Percentiles rank a stretch among this genome's conserved stretches.
Conservation (phyloP, 169 alveolate species). For the Cyclospora cayetanensis region DNA sequence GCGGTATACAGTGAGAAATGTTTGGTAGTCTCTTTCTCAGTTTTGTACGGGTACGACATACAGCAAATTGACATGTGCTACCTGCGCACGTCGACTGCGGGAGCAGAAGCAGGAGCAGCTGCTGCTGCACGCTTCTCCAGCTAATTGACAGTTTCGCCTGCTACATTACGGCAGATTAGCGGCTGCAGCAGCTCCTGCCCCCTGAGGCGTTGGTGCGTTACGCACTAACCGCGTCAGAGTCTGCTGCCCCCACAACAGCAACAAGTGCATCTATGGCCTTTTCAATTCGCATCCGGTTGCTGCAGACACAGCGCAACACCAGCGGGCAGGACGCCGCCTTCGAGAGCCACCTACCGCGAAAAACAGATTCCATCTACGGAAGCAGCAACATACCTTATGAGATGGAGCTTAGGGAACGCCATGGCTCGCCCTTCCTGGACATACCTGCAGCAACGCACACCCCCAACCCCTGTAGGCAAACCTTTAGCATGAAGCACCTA, state of each 20-base stretch:
- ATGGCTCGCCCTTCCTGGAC: slow-evolving; percentile 58
- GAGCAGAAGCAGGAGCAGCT: too few species aligned
- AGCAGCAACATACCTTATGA: slow-evolving; percentile 43
- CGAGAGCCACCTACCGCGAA: not conserved
- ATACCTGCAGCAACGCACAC: slow-evolving; percentile 34
- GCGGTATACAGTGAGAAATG: not conserved
- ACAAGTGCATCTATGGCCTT: not conserved
- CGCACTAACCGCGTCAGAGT: not conserved
- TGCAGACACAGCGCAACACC: not conserved
- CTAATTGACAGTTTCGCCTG: not conserved
- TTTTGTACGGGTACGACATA: not conserved
- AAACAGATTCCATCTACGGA: not conserved
- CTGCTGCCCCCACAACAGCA: not conserved
- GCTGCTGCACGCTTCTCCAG: not conserved
- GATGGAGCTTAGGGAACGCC: slow-evolving; percentile 57
- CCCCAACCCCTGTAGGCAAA: not conserved
- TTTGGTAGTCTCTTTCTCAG: not conserved
- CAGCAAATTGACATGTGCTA: not conserved
- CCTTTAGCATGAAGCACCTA: too few species aligned
- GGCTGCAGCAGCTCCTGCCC: not conserved
- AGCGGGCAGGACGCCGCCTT: too few species aligned
- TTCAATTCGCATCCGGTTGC: slow-evolving; percentile 2
- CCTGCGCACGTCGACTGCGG: not conserved
- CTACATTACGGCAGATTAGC: not conserved
- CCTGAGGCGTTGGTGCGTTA: not conserved